Evolutionary conservation across 768 basidiomycete genomes (phyloP), one percentile per base, ranked within the genome.

Genomic region (Postia placenta): DNA sequence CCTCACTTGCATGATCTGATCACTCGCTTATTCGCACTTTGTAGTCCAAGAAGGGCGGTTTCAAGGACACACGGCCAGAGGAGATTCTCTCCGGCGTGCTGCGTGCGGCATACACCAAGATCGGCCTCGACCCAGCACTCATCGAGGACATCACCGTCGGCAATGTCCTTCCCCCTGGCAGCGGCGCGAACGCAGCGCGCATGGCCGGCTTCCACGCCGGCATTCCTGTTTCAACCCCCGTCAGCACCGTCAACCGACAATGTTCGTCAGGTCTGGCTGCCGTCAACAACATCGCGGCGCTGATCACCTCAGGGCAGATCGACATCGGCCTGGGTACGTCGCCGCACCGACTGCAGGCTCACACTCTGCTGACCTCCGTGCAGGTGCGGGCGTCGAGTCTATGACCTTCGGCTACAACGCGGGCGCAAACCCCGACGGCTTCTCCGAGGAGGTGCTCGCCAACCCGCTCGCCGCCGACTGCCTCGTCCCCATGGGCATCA

Each of bases 161-260:
- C 42, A 94, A 91, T 61, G 92, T 93, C 39, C 81, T 95, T 39
- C 89, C 91, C 14, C 79, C 91, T 2, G 87, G 80, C 14, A 89
- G 92, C 56, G 92, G 92, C 22, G 90, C 92, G 12, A 74, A 60
- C 41, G 79, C 77, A 2, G 90, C 92, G 12, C 83, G 93, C 53
- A 93, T 93, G 81, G 91, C 92, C 3, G 81, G 87, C 19, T 73
- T 96, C 28, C 78, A 85, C 57, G 83, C 92, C 45, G 92, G 92
- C 4, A 90, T 95, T 51, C 91, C 92, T 24, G 70, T 82, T 54
- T 80, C 83, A 7, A 71, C 83, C 3, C 67, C 87, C 12, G 60
- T 96, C 59, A 82, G 85, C 68, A 92, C 90, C 15, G 77, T 93
- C 55, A 94, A 96, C 69, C 75, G 93, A 25, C 91, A 94, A 67